phyloP scores from a whole-genome alignment of 2,329 filamentous ascomycete genomes.

The Pseudogymnoascus sp. region DNA sequence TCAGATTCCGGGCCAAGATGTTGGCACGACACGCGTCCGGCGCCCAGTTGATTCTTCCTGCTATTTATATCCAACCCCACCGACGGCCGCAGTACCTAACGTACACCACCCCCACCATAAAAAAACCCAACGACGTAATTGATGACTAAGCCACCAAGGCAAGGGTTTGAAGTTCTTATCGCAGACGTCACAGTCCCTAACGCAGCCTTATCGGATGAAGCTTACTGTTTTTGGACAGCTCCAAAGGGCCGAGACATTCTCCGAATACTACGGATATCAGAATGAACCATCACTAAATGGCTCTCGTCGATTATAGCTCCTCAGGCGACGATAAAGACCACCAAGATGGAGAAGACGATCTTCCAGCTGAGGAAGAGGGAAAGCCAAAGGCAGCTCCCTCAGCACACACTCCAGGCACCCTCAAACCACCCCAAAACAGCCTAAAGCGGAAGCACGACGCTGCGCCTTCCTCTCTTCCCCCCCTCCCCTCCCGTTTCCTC shows the following conservation, averaged over 20 bases:
- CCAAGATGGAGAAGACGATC: background rate
- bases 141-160: background rate
- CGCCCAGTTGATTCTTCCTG: background rate
- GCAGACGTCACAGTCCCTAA: background rate
- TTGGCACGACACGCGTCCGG: constrained; percentile 4
- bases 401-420: background rate
- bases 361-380: background rate
- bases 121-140: background rate
- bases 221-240: constrained; percentile 5
- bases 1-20: background rate
- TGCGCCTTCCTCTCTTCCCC: constrained; percentile 44
- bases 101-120: background rate
- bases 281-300: constrained; percentile 35
- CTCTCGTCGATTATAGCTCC: constrained; percentile 58
- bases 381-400: background rate
- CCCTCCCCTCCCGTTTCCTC: constrained; percentile 72
- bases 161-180: background rate
- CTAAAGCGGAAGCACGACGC: constrained; percentile 5
- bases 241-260: background rate
- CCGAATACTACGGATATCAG: background rate
- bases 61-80: constrained; percentile 1
- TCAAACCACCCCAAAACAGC: background rate
- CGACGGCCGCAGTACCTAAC: background rate
- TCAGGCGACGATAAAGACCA: constrained; percentile 33
- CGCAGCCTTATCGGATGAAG: background rate